phyloP scores from a whole-genome alignment of 2,329 filamentous ascomycete species.

The Claviceps cyperi region DNA sequence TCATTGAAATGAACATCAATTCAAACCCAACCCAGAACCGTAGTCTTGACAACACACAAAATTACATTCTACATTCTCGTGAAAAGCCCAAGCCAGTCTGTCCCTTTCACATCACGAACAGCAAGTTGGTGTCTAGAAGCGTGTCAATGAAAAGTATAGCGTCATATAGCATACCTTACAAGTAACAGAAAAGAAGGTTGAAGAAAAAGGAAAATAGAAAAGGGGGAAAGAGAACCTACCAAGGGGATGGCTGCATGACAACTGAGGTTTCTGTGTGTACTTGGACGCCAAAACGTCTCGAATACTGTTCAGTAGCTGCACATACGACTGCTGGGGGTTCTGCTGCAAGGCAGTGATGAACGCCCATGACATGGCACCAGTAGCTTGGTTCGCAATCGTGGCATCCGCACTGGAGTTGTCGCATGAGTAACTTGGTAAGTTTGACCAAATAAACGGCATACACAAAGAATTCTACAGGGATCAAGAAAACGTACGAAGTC shows the following conservation, averaged over 20 bases:
- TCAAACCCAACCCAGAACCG: not conserved
- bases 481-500: constrained; percentile 45
- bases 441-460: not conserved
- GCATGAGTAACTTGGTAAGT: not conserved
- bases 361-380: constrained; percentile 95
- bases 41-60: too few relatives aligned
- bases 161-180: not conserved
- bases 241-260: constrained; percentile 90
- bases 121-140: constrained; percentile 43
- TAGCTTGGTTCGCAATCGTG: constrained; percentile 74
- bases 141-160: not conserved
- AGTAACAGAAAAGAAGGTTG: not conserved
- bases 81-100: not conserved
- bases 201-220: too few relatives aligned
- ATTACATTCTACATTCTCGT: not conserved
- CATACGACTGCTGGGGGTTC: constrained; percentile 91
- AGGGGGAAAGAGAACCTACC: constrained; percentile 41
- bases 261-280: constrained; percentile 88
- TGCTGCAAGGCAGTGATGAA: constrained; percentile 86
- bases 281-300: constrained; percentile 75
- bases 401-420: constrained; percentile 59
- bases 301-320: constrained; percentile 88
- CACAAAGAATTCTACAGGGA: not conserved
- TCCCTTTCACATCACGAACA: constrained; percentile 46
- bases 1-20: not conserved